Conservation (phyloP, 2,329 filamentous ascomycete genomes). For the Aphanocladium album region DNA sequence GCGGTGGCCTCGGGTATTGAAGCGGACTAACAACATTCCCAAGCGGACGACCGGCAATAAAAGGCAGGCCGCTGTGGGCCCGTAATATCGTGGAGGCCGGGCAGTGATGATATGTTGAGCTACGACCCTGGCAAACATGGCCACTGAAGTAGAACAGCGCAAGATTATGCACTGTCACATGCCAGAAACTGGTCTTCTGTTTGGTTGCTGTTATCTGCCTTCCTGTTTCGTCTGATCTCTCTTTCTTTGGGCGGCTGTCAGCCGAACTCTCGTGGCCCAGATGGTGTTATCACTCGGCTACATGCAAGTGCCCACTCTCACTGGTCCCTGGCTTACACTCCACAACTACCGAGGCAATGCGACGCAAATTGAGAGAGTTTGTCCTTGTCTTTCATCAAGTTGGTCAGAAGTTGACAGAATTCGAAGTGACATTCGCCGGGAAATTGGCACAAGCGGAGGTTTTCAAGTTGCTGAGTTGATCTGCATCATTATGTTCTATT, state of each 20-base stretch:
- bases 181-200: not conserved
- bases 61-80: not conserved
- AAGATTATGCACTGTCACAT: not conserved
- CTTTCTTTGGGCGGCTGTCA: not conserved
- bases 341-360: not conserved
- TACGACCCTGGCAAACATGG: too few relatives aligned
- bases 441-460: not conserved
- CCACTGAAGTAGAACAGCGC: not conserved
- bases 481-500: not conserved
- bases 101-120: not conserved
- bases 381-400: not conserved
- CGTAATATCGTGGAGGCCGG: not conserved
- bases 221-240: not conserved
- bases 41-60: not conserved
- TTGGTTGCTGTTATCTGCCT: not conserved
- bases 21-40: not conserved
- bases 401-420: not conserved
- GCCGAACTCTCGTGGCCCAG: not conserved
- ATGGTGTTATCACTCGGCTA: not conserved
- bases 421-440: not conserved
- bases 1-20: slow-evolving; percentile 1
- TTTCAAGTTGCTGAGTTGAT: not conserved
- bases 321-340: not conserved
- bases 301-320: not conserved
- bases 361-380: not conserved